Conservation (phyloP, 805 yeast genomes). For the Yamadazyma sp. region DNA sequence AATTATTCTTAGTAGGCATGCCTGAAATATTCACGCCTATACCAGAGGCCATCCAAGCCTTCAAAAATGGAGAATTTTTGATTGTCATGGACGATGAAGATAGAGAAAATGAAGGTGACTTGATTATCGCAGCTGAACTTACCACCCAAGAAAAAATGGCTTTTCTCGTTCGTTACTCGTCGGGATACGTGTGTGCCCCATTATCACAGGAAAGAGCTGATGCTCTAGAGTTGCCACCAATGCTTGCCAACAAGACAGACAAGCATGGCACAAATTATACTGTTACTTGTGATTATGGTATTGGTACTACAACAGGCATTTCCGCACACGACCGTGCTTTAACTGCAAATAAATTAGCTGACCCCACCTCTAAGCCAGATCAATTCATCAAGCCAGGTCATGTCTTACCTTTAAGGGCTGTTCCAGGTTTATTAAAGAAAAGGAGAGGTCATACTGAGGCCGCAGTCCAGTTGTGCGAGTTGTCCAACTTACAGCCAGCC, state of each 20-base stretch:
- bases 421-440: constrained; percentile 71
- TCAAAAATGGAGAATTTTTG: constrained; percentile 74
- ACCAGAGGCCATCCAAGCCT: constrained; percentile 71
- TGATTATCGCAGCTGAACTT: constrained; percentile 86
- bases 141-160: constrained; percentile 89
- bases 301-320: constrained; percentile 96
- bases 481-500: constrained; percentile 79
- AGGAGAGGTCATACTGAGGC: constrained; percentile 99
- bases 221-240: constrained; percentile 70
- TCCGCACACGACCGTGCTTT: constrained; percentile 91
- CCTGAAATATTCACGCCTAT: constrained; percentile 37
- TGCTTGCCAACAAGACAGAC: constrained; percentile 65
- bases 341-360: constrained; percentile 74
- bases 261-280: constrained; percentile 98
- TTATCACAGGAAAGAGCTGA: constrained; percentile 77
- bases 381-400: constrained; percentile 94
- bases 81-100: constrained; percentile 96
- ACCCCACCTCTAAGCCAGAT: constrained; percentile 49
- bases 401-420: constrained; percentile 88
- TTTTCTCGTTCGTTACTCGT: constrained; percentile 79
- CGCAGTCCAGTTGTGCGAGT: constrained; percentile 78
- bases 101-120: constrained; percentile 97
- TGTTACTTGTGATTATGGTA: constrained; percentile 79
- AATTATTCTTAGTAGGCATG: too few species aligned
- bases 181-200: constrained; percentile 95